Evolutionary conservation across 2,329 filamentous ascomycete species (phyloP), one percentile per base, ranked within the genome.

Genomic region (Exophiala oligosperma): DNA sequence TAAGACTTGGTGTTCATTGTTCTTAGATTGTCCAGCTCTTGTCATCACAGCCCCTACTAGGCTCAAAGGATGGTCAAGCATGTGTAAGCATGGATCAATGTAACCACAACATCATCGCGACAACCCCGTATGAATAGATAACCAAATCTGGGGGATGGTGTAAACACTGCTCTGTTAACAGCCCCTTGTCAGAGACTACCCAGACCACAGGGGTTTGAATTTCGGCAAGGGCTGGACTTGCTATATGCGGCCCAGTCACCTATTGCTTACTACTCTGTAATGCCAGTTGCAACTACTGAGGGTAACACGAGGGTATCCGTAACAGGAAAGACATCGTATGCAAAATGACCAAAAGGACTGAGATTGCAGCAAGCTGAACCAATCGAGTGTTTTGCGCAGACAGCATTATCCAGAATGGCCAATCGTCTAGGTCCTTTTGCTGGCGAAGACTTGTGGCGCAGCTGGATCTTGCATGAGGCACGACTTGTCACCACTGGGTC

Each of bases 151-250:
- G 29, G 29, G 29, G 6, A 35, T 9, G 29, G 11, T 35, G 9
- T 9, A 35, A 9, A 35, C 29, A 35, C 29, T 8, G 29, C 29
- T 8, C 2, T 35, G 29, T 35, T 4, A 35, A 35, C 29, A 35
- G 29, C 29, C 29, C 17, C 29, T 35, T 8, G 7, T 35, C 29
- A 35, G 29, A 35, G 29, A 4, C 6, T 35, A 29, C 9, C 24
- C 46, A 29, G 24, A 8, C 23, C 46, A 28, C 8, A 29, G 24
- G 29, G 29, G 2, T 11, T 8, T 12, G 28, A 7, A 24, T n/a
- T 26, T 48, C 46, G 46, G 46, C 12, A 14, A 48, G 46, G 46
- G 46, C 46, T 28, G 46, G 14, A 48, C 46, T 28, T 48, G 46
- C 46, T 48, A 24, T 28, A 48, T 28, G 32, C 46, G n/a, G 46